Percentiles rank a stretch among this genome's conserved stretches.
These are phyloP conservation scores for Ustilago xerochloae DNA, from an alignment of 1,284 basidiomycete species.

Conservation along the genomic window DNA sequence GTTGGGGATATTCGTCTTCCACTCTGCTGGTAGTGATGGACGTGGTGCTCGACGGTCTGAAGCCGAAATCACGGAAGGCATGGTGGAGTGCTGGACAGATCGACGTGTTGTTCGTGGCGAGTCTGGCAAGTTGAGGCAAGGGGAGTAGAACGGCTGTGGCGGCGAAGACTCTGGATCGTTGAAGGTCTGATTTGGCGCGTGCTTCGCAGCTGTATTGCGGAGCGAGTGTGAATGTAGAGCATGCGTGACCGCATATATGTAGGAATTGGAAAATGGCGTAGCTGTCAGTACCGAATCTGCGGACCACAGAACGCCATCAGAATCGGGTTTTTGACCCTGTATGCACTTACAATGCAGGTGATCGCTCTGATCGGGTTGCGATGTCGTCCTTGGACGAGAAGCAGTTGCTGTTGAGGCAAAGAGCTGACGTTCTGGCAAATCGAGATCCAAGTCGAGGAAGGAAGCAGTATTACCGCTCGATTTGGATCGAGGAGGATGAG, in stretches of 20 bases:
- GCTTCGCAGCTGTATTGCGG: constrained; percentile 2
- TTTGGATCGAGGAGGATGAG: constrained; percentile 3
- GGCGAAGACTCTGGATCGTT: constrained; percentile 9
- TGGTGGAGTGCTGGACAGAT: background rate
- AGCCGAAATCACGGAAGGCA: background rate
- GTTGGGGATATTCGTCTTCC: constrained; percentile 12
- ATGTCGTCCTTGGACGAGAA: background rate
- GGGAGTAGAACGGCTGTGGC: constrained; percentile 29
- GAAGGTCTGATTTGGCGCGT: background rate
- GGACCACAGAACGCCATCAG: too few species aligned
- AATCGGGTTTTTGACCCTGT: too few species aligned
- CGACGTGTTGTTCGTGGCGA: constrained; percentile 8
- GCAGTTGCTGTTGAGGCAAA: background rate
- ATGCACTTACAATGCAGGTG: constrained; percentile 9
- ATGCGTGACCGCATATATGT: background rate
- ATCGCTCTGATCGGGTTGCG: background rate
- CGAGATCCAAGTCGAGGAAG: constrained; percentile 11
- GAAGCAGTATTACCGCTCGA: constrained; percentile 12
- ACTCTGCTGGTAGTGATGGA: constrained; percentile 28
- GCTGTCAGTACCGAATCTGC: background rate
- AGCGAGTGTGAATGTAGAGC: background rate
- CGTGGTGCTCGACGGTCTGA: constrained; percentile 11
- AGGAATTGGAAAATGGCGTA: background rate
- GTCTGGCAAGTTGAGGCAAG: constrained; percentile 10
- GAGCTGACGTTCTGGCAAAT: constrained; percentile 1